These are phyloP conservation scores for Euphorbia schlechtendalii DNA, from an alignment of 441 rosid species.

Conservation along the genomic window DNA sequence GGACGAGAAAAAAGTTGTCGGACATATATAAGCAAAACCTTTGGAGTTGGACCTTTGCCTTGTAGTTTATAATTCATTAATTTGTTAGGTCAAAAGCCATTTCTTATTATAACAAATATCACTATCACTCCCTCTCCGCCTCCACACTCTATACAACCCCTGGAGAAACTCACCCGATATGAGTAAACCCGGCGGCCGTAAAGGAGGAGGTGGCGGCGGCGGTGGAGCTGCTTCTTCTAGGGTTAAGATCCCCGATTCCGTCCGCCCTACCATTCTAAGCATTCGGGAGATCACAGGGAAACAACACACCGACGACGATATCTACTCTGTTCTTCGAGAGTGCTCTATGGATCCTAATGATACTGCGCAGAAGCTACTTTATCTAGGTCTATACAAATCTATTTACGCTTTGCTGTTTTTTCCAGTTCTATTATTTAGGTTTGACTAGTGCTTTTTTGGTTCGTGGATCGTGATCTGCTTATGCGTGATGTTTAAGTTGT, in stretches of 20 bases:
- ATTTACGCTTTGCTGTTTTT: background rate
- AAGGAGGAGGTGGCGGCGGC: constrained; percentile 19
- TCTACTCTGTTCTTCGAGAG: constrained; percentile 58
- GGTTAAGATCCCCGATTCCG: constrained; percentile 44
- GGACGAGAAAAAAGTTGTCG: background rate
- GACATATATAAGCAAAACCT: background rate
- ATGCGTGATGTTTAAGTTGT: background rate
- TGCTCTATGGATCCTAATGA: constrained; percentile 77
- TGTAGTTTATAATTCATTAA: no score
- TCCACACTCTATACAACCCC: background rate
- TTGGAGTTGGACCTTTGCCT: background rate
- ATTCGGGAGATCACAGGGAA: constrained; percentile 73
- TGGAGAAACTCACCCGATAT: background rate
- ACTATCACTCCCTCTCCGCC: background rate
- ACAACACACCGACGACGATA: constrained; percentile 82
- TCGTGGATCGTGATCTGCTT: background rate
- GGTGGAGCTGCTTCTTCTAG: constrained; percentile 22
- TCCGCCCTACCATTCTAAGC: constrained; percentile 37
- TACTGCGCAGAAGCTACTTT: constrained; percentile 66
- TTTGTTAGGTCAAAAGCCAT: constrained; percentile 5
- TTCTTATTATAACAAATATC: background rate
- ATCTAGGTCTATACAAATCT: constrained; percentile 37
- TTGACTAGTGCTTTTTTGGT: background rate
- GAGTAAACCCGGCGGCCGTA: constrained; percentile 28
- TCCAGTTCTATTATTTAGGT: constrained; percentile 4